Evolutionary conservation across 1,284 basidiomycete genomes (phyloP).

Genomic region (Trichosporon ovoides): DNA sequence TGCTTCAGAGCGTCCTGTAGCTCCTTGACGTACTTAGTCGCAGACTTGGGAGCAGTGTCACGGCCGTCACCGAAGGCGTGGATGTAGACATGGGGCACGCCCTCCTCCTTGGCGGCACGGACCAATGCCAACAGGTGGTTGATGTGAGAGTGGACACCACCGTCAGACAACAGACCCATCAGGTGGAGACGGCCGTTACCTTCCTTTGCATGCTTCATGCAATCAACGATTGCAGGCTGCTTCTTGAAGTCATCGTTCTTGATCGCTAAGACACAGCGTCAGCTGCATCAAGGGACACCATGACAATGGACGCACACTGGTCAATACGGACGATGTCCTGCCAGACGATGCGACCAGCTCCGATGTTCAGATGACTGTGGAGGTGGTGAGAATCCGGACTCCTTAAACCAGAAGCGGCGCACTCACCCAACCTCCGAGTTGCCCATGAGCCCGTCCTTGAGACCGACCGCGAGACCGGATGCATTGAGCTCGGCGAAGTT

Average conservation of each 20-base stretch:
- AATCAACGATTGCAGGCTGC: constrained; percentile 64
- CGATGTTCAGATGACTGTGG: constrained; percentile 78
- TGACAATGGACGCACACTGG: constrained; percentile 49
- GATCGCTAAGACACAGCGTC: constrained; percentile 55
- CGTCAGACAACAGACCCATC: constrained; percentile 81
- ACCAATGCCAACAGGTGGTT: constrained; percentile 77
- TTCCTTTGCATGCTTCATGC: constrained; percentile 70
- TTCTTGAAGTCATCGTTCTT: constrained; percentile 81
- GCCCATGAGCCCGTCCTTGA: constrained; percentile 87
- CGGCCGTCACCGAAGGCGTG: constrained; percentile 83
- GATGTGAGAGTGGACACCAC: constrained; percentile 91
- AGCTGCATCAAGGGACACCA: neutral
- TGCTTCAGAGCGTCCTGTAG: constrained; percentile 72
- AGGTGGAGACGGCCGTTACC: constrained; percentile 74
- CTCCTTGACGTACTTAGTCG: constrained; percentile 66
- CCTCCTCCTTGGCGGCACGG: constrained; percentile 75
- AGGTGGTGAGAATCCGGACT: neutral
- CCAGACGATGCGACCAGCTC: constrained; percentile 87
- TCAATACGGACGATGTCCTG: constrained; percentile 92
- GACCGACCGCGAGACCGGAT: constrained; percentile 77
- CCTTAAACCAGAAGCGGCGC: neutral
- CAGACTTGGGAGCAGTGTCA: constrained; percentile 78
- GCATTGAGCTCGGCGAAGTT: constrained; percentile 67
- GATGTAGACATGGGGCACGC: constrained; percentile 74
- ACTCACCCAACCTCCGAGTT: constrained; percentile 87